phyloP scores from a whole-genome alignment of 2,329 filamentous ascomycete genomes.

The Trichoderma semiorbis region DNA sequence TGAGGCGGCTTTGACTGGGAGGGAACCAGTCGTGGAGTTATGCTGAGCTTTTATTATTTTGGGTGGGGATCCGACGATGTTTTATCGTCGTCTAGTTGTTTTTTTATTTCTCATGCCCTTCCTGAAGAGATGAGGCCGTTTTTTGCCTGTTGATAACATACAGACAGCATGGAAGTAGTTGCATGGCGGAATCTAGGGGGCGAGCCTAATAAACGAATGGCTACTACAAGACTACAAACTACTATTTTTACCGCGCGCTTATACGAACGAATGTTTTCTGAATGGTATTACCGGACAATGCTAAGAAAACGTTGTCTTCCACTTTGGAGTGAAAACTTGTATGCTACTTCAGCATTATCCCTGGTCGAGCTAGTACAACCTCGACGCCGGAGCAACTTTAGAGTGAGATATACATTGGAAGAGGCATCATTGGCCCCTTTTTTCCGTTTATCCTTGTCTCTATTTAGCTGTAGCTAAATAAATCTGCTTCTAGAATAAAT shows the following conservation, averaged over 20 bases:
- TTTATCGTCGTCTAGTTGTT: not conserved
- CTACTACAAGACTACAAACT: not conserved
- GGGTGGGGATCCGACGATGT: not conserved
- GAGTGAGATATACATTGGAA: too few relatives aligned
- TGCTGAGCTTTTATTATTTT: not conserved
- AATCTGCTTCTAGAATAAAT: too few relatives aligned
- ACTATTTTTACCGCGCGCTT: not conserved
- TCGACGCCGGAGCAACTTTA: too few relatives aligned
- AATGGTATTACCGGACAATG: not conserved
- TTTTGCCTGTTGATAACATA: not conserved
- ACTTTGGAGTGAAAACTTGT: too few relatives aligned
- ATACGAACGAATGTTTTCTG: not conserved
- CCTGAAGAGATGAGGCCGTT: not conserved
- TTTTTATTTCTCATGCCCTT: not conserved
- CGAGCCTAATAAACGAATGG: slow-evolving; percentile 2
- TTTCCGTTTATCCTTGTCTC: too few relatives aligned
- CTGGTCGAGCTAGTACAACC: too few relatives aligned
- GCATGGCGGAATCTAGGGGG: not conserved
- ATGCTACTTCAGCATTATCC: too few relatives aligned
- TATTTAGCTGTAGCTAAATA: too few relatives aligned
- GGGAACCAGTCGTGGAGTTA: not conserved
- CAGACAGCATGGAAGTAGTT: not conserved
- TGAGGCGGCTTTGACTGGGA: not conserved
- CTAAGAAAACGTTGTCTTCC: not conserved
- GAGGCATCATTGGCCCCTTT: too few relatives aligned